Evolutionary conservation across 352 stramenopile species (phyloP).

Genomic region (Plasmopara muralis): DNA sequence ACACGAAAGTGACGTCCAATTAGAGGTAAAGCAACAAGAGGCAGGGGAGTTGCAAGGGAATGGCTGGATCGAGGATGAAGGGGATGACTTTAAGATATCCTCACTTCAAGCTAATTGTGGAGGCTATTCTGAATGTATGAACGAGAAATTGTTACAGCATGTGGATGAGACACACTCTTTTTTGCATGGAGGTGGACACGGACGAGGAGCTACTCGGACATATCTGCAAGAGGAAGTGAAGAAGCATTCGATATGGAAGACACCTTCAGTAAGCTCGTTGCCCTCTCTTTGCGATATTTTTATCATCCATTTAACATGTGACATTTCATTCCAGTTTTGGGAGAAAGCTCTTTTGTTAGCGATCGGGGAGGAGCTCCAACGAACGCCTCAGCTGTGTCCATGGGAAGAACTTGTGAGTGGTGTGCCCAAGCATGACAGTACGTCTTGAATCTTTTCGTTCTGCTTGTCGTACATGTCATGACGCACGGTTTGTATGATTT

Average conservation of each 20-base stretch:
- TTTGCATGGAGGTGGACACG: conserved; percentile 29
- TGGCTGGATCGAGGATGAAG: conserved; percentile 7
- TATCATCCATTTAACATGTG: conserved; percentile 1
- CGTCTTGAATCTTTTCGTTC: conserved; percentile 4
- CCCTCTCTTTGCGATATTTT: neutral
- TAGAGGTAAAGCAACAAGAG: conserved; percentile 3
- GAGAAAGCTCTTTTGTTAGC: conserved; percentile 78
- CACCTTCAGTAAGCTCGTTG: conserved; percentile 39
- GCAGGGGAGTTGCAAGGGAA: conserved; percentile 1
- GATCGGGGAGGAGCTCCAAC: conserved; percentile 77
- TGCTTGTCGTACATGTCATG: no score
- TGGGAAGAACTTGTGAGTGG: conserved; percentile 75
- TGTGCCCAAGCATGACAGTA: conserved; percentile 42
- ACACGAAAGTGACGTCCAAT: conserved; percentile 2
- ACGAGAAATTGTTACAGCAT: conserved; percentile 30
- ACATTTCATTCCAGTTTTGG: conserved; percentile 48
- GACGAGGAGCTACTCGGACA: conserved; percentile 46
- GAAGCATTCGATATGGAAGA: conserved; percentile 80
- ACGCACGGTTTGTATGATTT: conserved; percentile 1
- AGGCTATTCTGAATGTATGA: conserved; percentile 25
- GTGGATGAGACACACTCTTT: conserved; percentile 27
- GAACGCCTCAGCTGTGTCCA: conserved; percentile 59
- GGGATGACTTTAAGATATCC: conserved; percentile 10
- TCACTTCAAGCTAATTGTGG: conserved; percentile 19
- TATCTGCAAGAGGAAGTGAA: conserved; percentile 84